Percentiles rank a stretch among this genome's conserved stretches.
These are phyloP conservation scores for Fusarium graminum DNA, from an alignment of 2,329 filamentous ascomycete genomes.

Conservation along the genomic window DNA sequence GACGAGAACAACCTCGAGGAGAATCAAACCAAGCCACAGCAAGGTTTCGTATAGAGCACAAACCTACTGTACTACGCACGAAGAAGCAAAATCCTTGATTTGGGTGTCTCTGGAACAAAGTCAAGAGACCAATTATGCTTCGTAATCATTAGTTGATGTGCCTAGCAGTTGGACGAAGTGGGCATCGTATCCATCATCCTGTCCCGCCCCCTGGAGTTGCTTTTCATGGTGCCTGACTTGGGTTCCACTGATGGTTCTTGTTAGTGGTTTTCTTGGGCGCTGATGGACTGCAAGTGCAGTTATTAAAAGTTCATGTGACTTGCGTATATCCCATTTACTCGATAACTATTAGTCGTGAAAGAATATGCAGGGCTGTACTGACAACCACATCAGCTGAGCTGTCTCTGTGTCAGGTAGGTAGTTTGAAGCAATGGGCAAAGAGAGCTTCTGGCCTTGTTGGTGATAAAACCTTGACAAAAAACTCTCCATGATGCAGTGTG, in stretches of 20 bases:
- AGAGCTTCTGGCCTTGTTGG: neutral
- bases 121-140: constrained; percentile 18
- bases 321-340: constrained; percentile 11
- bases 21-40: neutral
- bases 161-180: constrained; percentile 33
- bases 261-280: constrained; percentile 37
- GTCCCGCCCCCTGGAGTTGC: constrained; percentile 35
- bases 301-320: constrained; percentile 21
- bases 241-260: constrained; percentile 34
- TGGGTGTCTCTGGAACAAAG: constrained; percentile 34
- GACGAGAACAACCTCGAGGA: constrained; percentile 17
- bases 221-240: constrained; percentile 42
- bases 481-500: neutral
- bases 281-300: constrained; percentile 9
- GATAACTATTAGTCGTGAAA: neutral
- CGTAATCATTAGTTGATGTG: constrained; percentile 20
- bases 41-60: neutral
- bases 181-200: constrained; percentile 28
- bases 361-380: neutral
- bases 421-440: neutral
- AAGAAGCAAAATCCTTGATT: constrained; percentile 6
- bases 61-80: neutral
- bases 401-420: neutral
- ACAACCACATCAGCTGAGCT: neutral
- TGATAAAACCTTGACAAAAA: neutral